Percentiles rank a stretch among this genome's conserved stretches.
These are phyloP conservation scores for Cercospora brassicicola DNA, from an alignment of 2,329 filamentous ascomycete genomes.

Conservation along the genomic window DNA sequence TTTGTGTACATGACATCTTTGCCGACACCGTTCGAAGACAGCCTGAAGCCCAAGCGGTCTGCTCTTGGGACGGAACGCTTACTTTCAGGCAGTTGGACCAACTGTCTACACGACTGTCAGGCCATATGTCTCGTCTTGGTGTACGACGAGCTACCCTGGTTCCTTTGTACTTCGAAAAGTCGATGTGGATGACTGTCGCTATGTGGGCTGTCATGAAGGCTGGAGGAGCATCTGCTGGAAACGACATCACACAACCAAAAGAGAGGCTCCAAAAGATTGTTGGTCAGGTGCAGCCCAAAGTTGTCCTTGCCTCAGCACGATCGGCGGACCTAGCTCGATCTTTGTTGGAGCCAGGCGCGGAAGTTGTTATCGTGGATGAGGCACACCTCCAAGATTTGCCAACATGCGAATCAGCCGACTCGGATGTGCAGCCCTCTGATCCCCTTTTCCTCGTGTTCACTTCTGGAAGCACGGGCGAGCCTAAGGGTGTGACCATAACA, in stretches of 20 bases:
- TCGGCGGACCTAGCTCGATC: neutral
- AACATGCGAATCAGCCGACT: neutral
- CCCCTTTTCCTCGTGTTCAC: conserved; percentile 5
- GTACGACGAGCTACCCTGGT: neutral
- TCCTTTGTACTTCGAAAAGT: conserved; percentile 18
- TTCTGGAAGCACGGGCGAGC: conserved; percentile 14
- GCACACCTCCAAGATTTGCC: neutral
- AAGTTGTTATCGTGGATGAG: neutral
- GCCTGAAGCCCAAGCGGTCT: neutral
- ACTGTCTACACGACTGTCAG: neutral
- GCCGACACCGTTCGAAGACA: neutral
- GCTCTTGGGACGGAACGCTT: neutral
- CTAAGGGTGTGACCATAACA: conserved; percentile 17
- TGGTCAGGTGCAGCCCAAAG: neutral
- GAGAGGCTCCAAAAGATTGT: neutral
- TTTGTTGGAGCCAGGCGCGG: neutral
- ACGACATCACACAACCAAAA: conserved; percentile 38
- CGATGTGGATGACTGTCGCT: conserved; percentile 38
- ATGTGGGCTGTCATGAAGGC: conserved; percentile 44
- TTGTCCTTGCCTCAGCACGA: neutral
- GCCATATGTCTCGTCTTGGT: neutral
- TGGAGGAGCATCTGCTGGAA: conserved; percentile 40
- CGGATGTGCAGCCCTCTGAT: neutral
- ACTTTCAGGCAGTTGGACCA: neutral
- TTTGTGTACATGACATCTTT: neutral